phyloP scores from a whole-genome alignment of 345 rosid genomes.

The Eucalyptus pumila region DNA sequence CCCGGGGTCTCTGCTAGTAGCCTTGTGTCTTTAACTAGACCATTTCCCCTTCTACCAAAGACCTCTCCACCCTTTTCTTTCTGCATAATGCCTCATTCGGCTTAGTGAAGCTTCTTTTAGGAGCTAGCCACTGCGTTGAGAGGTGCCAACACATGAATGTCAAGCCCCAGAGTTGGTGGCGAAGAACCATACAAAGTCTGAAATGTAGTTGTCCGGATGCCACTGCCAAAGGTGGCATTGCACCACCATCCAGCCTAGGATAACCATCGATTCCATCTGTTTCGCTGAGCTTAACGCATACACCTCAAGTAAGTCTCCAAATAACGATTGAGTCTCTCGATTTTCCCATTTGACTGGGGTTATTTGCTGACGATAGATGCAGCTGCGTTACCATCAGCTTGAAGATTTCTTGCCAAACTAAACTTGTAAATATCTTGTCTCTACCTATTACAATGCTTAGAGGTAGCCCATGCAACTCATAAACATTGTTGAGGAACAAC shows the following conservation, averaged over 20 bases:
- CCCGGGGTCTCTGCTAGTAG: not conserved
- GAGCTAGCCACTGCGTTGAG: not conserved
- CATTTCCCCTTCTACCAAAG: not conserved
- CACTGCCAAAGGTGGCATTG: not conserved
- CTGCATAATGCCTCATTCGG: not conserved
- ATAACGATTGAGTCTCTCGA: not conserved
- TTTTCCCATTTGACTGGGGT: not conserved
- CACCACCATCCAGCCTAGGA: not conserved
- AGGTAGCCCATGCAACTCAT: not conserved
- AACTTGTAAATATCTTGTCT: not conserved
- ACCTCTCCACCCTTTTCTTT: not conserved
- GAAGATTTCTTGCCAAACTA: not conserved
- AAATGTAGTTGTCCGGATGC: not conserved
- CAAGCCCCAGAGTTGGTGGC: not conserved
- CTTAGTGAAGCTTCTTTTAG: not conserved
- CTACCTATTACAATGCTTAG: not conserved
- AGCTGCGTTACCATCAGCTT: not conserved
- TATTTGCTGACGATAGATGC: not conserved
- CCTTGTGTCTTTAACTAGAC: rapidly evolving
- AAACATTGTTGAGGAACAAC: not conserved
- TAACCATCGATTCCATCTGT: not conserved
- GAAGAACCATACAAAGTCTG: not conserved
- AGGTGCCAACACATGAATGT: not conserved
- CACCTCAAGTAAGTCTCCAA: not conserved
- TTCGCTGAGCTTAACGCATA: not conserved